Base-by-base conservation (phyloP, 768 basidiomycete genomes). In the Russula dissimulans region DNA sequence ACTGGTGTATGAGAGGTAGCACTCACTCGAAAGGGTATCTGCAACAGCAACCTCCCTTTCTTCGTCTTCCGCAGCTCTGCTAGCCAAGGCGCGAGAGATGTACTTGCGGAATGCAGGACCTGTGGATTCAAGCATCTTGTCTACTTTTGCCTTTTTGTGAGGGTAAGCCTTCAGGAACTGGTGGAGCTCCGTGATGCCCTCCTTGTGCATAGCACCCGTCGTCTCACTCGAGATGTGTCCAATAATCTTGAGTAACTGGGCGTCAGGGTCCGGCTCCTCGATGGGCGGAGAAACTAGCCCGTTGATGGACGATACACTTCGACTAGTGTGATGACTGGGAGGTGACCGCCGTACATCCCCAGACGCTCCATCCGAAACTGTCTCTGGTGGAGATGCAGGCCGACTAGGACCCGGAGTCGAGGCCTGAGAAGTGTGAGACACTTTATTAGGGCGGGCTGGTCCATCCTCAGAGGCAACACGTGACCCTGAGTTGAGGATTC, bases 181-280 rank as follows among this genome's bases (percentile, higher is more conserved):
- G 70, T 97, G 92, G 26, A 99, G 76, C 67, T 95, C 92, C 3
- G 92, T 95, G 57, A 98, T 94, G 4, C 92, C 91, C 71, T 95
- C 91, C 72, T 93, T 93, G 71, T 93, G 89, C 74, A 91, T 76
- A 15, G 89, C 89, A 15, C 89, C 90, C 4, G 91, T 90, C 26
- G 90, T 89, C 74, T 92, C 88, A 69, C 87, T 89, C 36, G 89
- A 91, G 60, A 91, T 91, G 69, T 93, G 88, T 44, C 84, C 85
- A 67, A 93, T 89, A 66, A 94, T 89, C 12, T 82, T 82, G 58
- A 87, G 81, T 46, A 95, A 75, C 67, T 91, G 87, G 11, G 83
- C 86, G 69, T 94, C 92, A 11, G 90, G 89, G 71, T 95, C 93
- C 1, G 90, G 88, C 69, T 94, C 91, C 70, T 87, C 85, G 7